A percentile compares a stretch with the other conserved stretches of the same genome.
phyloP scores from a whole-genome alignment of 2,329 filamentous ascomycete genomes.

The Colletotrichum sp. region DNA sequence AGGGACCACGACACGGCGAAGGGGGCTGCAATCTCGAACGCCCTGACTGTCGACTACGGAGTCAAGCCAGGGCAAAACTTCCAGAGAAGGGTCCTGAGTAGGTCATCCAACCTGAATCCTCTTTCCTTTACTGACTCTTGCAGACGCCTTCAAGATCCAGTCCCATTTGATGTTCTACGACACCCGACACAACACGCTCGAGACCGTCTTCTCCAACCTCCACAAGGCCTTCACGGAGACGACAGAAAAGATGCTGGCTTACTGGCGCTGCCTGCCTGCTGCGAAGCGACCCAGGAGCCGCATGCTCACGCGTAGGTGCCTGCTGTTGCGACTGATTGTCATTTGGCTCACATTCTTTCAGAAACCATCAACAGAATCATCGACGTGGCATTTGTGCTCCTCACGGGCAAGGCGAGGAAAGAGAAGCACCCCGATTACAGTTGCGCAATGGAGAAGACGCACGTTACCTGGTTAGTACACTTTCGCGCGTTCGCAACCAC shows the following conservation, averaged over 20 bases:
- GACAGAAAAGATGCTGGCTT: slow-evolving; percentile 76
- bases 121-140: slow-evolving; percentile 4
- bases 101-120: slow-evolving; percentile 26
- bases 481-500: not conserved
- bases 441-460: slow-evolving; percentile 64
- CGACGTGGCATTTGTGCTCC: slow-evolving; percentile 66
- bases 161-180: slow-evolving; percentile 86
- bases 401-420: slow-evolving; percentile 60
- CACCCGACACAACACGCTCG: slow-evolving; percentile 74
- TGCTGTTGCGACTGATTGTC: too few relatives aligned
- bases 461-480: slow-evolving; percentile 64
- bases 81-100: slow-evolving; percentile 77
- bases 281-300: slow-evolving; percentile 59
- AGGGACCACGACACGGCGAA: slow-evolving; percentile 67
- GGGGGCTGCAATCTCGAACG: slow-evolving; percentile 64
- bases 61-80: slow-evolving; percentile 78
- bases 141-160: slow-evolving; percentile 80
- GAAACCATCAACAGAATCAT: slow-evolving; percentile 71
- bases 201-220: slow-evolving; percentile 76
- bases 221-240: slow-evolving; percentile 77
- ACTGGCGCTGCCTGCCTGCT: slow-evolving; percentile 62
- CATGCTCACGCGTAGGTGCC: slow-evolving; percentile 67
- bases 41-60: slow-evolving; percentile 79
- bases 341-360: slow-evolving; percentile 28
- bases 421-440: slow-evolving; percentile 54